Evolutionary conservation across 1,139 yeast species (phyloP).

Genomic region (Hyphopichia khmerensis): DNA sequence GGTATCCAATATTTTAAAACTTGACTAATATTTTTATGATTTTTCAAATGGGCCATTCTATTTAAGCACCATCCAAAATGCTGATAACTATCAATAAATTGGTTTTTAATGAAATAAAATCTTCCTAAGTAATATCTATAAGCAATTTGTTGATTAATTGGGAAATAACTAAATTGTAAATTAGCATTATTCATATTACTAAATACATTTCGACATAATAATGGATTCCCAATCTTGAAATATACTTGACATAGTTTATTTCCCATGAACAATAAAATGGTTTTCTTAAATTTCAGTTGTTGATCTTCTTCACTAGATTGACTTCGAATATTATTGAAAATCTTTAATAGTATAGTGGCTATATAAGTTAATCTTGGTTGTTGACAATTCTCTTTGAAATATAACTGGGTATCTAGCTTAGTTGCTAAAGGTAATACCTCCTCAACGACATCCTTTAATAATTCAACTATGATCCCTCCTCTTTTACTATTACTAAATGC

Average conservation of each 20-base stretch:
- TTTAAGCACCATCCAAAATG: constrained; percentile 66
- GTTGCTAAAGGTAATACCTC: constrained; percentile 50
- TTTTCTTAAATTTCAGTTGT: constrained; percentile 44
- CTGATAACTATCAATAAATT: constrained; percentile 51
- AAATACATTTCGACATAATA: constrained; percentile 72
- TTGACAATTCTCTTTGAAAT: constrained; percentile 37
- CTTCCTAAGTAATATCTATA: constrained; percentile 69
- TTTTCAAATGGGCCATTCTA: constrained; percentile 16
- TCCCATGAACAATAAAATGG: constrained; percentile 56
- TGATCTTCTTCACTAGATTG: constrained; percentile 40
- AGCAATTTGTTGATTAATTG: constrained; percentile 56
- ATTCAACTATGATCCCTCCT: constrained; percentile 49
- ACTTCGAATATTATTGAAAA: constrained; percentile 63
- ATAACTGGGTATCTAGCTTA: constrained; percentile 48
- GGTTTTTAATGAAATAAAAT: constrained; percentile 61
- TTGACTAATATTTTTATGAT: constrained; percentile 30
- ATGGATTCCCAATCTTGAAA: constrained; percentile 60
- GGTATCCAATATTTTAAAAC: constrained; percentile 59
- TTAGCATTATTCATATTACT: constrained; percentile 68
- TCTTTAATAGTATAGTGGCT: constrained; percentile 57
- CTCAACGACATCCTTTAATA: constrained; percentile 42
- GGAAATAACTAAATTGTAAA: constrained; percentile 43
- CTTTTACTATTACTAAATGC: constrained; percentile 56
- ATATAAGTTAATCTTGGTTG: constrained; percentile 53
- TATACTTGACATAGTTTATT: constrained; percentile 61